Evolutionary conservation across 1,139 yeast genomes (phyloP).

Genomic region (Lodderomyces jiufengensis): DNA sequence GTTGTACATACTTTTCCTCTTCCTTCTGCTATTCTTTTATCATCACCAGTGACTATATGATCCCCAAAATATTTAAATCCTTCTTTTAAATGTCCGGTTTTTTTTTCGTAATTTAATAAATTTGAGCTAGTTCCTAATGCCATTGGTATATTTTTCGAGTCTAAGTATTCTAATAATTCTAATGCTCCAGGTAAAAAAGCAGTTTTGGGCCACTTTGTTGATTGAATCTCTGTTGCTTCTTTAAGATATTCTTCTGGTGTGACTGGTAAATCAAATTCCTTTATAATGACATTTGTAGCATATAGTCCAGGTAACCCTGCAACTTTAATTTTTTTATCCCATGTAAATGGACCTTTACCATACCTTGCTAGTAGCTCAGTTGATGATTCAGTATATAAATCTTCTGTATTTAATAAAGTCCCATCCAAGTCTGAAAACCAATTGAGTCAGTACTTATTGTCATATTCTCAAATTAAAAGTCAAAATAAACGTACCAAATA

Average conservation of each 20-base stretch:
- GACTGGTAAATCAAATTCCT: slow-evolving; percentile 63
- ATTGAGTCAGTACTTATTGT: background rate
- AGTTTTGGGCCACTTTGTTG: slow-evolving; percentile 57
- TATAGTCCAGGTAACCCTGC: slow-evolving; percentile 90
- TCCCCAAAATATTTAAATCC: slow-evolving; percentile 62
- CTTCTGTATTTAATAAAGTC: slow-evolving; percentile 84
- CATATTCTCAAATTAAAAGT: no score
- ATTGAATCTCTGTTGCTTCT: slow-evolving; percentile 53
- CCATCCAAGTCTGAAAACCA: slow-evolving; percentile 85
- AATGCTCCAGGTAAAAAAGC: slow-evolving; percentile 80
- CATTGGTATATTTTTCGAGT: slow-evolving; percentile 56
- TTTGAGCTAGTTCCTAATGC: slow-evolving; percentile 93
- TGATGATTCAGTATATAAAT: slow-evolving; percentile 75
- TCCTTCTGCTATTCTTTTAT: slow-evolving; percentile 73
- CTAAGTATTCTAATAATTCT: slow-evolving; percentile 56
- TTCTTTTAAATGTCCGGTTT: slow-evolving; percentile 63
- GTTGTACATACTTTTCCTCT: slow-evolving; percentile 54
- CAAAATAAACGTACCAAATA: slow-evolving; percentile 59
- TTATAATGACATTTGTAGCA: slow-evolving; percentile 57
- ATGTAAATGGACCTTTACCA: slow-evolving; percentile 76
- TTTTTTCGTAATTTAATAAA: slow-evolving; percentile 52
- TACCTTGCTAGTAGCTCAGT: slow-evolving; percentile 60
- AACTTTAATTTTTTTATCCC: slow-evolving; percentile 82
- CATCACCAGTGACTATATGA: slow-evolving; percentile 85
- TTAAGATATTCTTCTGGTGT: slow-evolving; percentile 60